Conservation (phyloP, 306 rosid genomes). For the Coriaria nepalensis region DNA sequence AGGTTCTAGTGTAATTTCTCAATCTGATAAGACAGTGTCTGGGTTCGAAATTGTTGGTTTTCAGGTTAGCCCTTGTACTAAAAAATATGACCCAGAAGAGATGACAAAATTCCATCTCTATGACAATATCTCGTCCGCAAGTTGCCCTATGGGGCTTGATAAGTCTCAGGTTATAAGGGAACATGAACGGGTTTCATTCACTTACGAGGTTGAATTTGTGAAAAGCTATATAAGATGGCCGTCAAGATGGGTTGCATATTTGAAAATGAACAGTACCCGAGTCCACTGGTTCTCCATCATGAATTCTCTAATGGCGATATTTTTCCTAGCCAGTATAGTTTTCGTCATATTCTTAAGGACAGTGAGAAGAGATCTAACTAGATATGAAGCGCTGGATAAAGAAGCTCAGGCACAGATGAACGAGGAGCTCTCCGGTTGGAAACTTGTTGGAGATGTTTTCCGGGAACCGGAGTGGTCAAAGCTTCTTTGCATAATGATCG, state of each 20-base stretch:
- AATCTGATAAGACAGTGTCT: constrained; percentile 54
- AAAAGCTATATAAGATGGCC: constrained; percentile 78
- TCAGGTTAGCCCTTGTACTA: constrained; percentile 62
- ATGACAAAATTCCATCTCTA: constrained; percentile 41
- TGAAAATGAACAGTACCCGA: constrained; percentile 85
- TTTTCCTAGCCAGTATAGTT: constrained; percentile 81
- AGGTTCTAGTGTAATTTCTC: constrained; percentile 58
- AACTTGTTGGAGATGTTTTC: constrained; percentile 89
- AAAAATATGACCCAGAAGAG: constrained; percentile 37
- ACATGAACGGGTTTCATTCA: constrained; percentile 56
- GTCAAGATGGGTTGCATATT: constrained; percentile 88
- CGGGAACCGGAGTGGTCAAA: constrained; percentile 62
- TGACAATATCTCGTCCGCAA: constrained; percentile 18
- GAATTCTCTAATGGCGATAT: constrained; percentile 57
- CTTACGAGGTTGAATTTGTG: constrained; percentile 74
- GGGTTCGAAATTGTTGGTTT: constrained; percentile 85
- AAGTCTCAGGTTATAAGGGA: constrained; percentile 57
- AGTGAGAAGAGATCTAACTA: constrained; percentile 76
- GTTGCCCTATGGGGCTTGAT: constrained; percentile 46
- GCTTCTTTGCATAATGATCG: constrained; percentile 83
- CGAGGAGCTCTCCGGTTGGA: constrained; percentile 95
- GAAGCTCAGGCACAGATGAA: constrained; percentile 90
- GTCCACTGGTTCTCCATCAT: constrained; percentile 73
- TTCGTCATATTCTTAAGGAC: constrained; percentile 79
- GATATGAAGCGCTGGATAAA: constrained; percentile 82